phyloP scores from a whole-genome alignment of 2,329 filamentous ascomycete species.

The Hypoxylon sp. region DNA sequence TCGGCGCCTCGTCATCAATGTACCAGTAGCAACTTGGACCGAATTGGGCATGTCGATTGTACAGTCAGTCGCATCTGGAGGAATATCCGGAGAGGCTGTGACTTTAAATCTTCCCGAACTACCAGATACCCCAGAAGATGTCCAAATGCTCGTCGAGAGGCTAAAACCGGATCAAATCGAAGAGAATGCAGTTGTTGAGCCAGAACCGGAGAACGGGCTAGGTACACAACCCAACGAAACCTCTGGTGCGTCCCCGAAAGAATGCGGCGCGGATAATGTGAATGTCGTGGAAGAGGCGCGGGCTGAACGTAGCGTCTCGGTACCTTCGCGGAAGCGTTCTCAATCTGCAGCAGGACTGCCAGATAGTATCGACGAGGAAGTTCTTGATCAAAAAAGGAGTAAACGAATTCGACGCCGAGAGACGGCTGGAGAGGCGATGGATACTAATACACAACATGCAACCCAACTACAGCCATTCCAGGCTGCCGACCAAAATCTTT shows the following conservation, averaged over 20 bases:
- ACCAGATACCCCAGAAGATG: constrained; percentile 42
- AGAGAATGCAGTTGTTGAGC: constrained; percentile 10
- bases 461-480: constrained; percentile 66
- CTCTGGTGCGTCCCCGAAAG: constrained; percentile 51
- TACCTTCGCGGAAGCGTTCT: constrained; percentile 65
- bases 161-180: constrained; percentile 30
- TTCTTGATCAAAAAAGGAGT: constrained; percentile 66
- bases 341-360: constrained; percentile 68
- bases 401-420: constrained; percentile 72
- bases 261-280: constrained; percentile 42
- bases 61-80: constrained; percentile 47
- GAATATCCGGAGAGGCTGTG: constrained; percentile 48
- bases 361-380: constrained; percentile 66
- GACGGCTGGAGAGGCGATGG: constrained; percentile 62
- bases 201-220: constrained; percentile 17
- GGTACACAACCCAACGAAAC: constrained; percentile 44
- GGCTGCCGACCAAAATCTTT: constrained; percentile 64
- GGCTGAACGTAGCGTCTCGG: constrained; percentile 49
- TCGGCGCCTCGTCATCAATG: constrained; percentile 42
- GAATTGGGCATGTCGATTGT: constrained; percentile 54
- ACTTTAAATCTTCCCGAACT: constrained; percentile 50
- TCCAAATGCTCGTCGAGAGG: constrained; percentile 39
- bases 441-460: constrained; percentile 61
- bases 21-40: constrained; percentile 52
- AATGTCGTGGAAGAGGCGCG: constrained; percentile 47